Evolutionary conservation across 2,329 filamentous ascomycete genomes (phyloP), one percentile per base, ranked within the genome.

Genomic region (Teratosphaeria gauchensis): DNA sequence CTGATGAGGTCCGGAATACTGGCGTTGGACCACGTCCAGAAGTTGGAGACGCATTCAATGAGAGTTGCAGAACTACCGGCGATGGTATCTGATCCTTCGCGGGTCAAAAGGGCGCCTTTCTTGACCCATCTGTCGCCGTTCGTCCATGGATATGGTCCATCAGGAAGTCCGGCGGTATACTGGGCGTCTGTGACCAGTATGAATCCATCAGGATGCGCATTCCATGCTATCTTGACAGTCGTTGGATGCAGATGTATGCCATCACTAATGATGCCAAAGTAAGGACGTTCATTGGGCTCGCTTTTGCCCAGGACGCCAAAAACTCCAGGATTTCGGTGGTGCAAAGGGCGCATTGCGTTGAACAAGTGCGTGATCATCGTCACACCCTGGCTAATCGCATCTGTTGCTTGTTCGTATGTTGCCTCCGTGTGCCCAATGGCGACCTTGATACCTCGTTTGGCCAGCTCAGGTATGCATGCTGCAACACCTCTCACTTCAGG

Each of bases 111-210:
- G 0, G 84, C 77, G 0, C 91, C 90, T 55, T 82, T 83, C 76
- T 92, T 92, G 60, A 88, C 74, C 63, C 84, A 84, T 21, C 79
- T 75, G 58, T 83, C 82, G 48, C 82, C 82, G 59, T 96, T 95
- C 4, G 85, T 92, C 90, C 90, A 95, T 62, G 87, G 83, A 70
- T 96, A 95, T 1, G 83, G 80, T 2, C 92, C 92, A 67, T 96
- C 91, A 0, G 88, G 87, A 57, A 95, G 78, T 0, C 92, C 92
- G 21, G 89, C 86, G 16, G 95, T 81, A 65, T 89, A 86, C 90
- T 95, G 95, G 4, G 91, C 91, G 73, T 96, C 92, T 0, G 92
- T 96, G 52, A 96, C 91, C 5, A 96, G 82, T 61, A 96, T 88
- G 68, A 94, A 86, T 0, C 92, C 92, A 4, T 86, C 82, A 0